phyloP scores from a whole-genome alignment of 495 filamentous ascomycete genomes.

The Talaromyces proteolyticus region DNA sequence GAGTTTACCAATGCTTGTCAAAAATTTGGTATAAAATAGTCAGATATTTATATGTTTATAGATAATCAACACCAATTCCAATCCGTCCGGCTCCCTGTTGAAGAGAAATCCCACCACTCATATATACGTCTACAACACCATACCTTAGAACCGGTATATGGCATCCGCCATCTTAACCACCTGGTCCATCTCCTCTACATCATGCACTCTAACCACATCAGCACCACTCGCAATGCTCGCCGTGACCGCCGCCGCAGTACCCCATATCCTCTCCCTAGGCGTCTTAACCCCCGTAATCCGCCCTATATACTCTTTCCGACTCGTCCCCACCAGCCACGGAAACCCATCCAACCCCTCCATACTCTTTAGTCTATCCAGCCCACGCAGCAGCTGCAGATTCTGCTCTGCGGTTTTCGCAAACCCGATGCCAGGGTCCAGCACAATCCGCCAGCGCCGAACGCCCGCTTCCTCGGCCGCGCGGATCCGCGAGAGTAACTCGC shows the following conservation, averaged over 20 bases:
- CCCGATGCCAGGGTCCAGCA: slow-evolving; percentile 89
- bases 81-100: neutral
- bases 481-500: slow-evolving; percentile 66
- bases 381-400: slow-evolving; percentile 72
- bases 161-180: slow-evolving; percentile 88
- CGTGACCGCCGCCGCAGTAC: slow-evolving; percentile 83
- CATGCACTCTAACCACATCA: slow-evolving; percentile 93
- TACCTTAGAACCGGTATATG: slow-evolving; percentile 55
- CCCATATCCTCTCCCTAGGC: slow-evolving; percentile 64
- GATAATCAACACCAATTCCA: too few relatives aligned
- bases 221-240: slow-evolving; percentile 87
- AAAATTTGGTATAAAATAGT: neutral
- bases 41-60: neutral
- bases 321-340: slow-evolving; percentile 87
- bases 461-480: slow-evolving; percentile 75
- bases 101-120: too few relatives aligned
- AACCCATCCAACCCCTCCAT: slow-evolving; percentile 62
- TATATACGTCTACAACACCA: neutral
- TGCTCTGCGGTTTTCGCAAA: slow-evolving; percentile 81
- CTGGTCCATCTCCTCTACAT: slow-evolving; percentile 83
- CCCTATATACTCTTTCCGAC: slow-evolving; percentile 87
- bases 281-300: slow-evolving; percentile 71
- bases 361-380: slow-evolving; percentile 55
- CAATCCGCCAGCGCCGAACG: slow-evolving; percentile 85
- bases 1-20: too few relatives aligned